These are phyloP conservation scores for Coleophoma eucalyptorum DNA, from an alignment of 2,329 filamentous ascomycete species.

Conservation along the genomic window DNA sequence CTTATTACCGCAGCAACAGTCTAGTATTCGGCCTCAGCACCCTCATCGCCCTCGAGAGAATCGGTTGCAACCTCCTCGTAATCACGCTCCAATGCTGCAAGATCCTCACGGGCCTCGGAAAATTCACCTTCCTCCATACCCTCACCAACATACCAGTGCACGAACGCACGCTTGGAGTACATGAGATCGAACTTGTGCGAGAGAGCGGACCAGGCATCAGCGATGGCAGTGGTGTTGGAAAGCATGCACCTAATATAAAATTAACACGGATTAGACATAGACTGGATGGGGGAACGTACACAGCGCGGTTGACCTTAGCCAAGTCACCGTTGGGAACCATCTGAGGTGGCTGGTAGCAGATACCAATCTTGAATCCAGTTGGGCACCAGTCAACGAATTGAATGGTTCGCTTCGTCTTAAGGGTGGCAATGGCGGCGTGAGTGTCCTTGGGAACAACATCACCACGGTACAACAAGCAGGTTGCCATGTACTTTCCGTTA, in stretches of 20 bases:
- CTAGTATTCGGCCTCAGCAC: conserved; percentile 67
- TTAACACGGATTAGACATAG: conserved; percentile 10
- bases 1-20: conserved; percentile 2
- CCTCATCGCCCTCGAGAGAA: conserved; percentile 83
- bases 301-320: conserved; percentile 95
- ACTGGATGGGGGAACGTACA: conserved; percentile 57
- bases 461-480: conserved; percentile 95
- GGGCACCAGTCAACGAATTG: conserved; percentile 99
- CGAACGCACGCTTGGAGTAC: conserved; percentile 99
- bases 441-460: conserved; percentile 97
- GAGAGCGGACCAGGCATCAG: conserved; percentile 95
- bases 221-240: conserved; percentile 97
- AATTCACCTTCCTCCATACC: conserved; percentile 99
- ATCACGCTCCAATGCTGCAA: conserved; percentile 95
- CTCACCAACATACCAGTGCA: conserved; percentile 99
- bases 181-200: conserved; percentile 99
- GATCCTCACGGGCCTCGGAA: conserved; percentile 96
- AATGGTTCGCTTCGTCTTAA: conserved; percentile 99
- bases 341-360: conserved; percentile 98
- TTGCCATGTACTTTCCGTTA: conserved; percentile 99
- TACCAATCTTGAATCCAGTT: conserved; percentile 99
- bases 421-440: conserved; percentile 84
- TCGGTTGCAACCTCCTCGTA: conserved; percentile 98
- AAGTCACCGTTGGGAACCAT: conserved; percentile 96
- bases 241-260: conserved; percentile 78